Evolutionary conservation across 2,329 filamentous ascomycete species (phyloP), one percentile per base, ranked within the genome.

Genomic region (Sarocladium oryzae): DNA sequence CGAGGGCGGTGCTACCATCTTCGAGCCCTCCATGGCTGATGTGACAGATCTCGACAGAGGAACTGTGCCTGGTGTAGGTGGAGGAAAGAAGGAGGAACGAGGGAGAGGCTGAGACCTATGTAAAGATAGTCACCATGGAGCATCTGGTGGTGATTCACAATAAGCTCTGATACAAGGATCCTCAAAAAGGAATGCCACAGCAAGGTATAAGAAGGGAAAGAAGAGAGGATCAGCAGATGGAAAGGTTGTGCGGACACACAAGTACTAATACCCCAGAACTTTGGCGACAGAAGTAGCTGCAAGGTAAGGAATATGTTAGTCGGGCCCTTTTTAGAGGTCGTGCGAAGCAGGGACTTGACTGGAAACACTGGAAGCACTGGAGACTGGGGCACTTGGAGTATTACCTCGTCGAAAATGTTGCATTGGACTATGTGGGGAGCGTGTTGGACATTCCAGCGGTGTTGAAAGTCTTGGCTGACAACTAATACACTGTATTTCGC

Each of bases 381-480:
- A 15, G 15, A 32, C 43, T 16, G 43, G 43, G 43, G 24, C 20
- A 21, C 43, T 48, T 48, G 5, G 26, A 48, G 43, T 48, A 33
- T 48, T n/a, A n/a, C n/a, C n/a, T n/a, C 32, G 43, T 48, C 43
- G 43, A 48, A 48, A 48, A 48, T 48, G 43, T 48, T 26, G 43
- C 43, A 48, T 48, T 16, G 6, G 26, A 26, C 26, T 32, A 28
- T 8, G 40, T 15, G 43, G 40, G 43, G 18, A 33, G 43, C 5
- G 11, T 45, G 40, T n/a, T 33, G 26, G 43, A 48, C 43, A 48
- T 48, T 48, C 43, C 43, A 48, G 43, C 26, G n/a, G 20, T 33
- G 43, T 30, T 33, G 11, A 24, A 20, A 45, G 23, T 21, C 40
- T 45, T 45, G 40, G 40, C 37, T 40, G 16, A n/a, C 15, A n/a